Conservation (phyloP, 768 basidiomycete species). For the Suillus variegatus region DNA sequence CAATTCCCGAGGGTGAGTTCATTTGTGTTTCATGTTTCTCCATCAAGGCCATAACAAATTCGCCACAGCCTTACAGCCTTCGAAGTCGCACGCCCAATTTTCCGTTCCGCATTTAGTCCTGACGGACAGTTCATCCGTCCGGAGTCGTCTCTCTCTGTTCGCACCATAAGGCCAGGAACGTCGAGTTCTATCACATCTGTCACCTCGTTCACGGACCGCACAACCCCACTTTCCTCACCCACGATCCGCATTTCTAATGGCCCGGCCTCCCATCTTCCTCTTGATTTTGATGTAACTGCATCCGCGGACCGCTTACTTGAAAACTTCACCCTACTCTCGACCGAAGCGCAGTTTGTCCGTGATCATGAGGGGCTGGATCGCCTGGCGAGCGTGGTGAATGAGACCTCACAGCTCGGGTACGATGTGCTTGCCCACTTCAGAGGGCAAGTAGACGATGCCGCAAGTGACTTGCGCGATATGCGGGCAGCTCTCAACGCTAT, state of each 20-base stretch:
- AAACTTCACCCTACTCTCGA: constrained; percentile 53
- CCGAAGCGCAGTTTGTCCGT: constrained; percentile 39
- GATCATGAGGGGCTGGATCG: constrained; percentile 41
- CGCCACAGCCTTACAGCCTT: constrained; percentile 58
- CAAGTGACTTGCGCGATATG: constrained; percentile 49
- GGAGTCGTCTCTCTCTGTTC: constrained; percentile 54
- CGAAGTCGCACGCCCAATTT: constrained; percentile 69
- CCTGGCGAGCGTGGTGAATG: constrained; percentile 47
- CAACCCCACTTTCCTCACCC: constrained; percentile 17
- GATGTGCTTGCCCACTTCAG: constrained; percentile 54
- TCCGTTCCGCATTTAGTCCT: constrained; percentile 60
- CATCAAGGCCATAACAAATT: constrained; percentile 2
- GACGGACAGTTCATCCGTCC: constrained; percentile 49
- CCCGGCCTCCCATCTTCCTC: constrained; percentile 37
- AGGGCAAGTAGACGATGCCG: constrained; percentile 51
- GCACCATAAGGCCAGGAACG: constrained; percentile 51
- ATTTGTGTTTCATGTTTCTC: constrained; percentile 1
- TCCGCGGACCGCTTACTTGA: constrained; percentile 51
- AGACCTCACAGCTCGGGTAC: constrained; percentile 48
- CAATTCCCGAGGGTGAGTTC: constrained; percentile 69
- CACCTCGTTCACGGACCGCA: constrained; percentile 43
- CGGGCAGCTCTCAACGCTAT: constrained; percentile 47
- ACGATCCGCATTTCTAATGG: constrained; percentile 28
- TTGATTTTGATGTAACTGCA: constrained; percentile 46
- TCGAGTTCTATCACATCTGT: constrained; percentile 48